Evolutionary conservation across 2,329 filamentous ascomycete genomes (phyloP).

Genomic region (Chaetomium globosum): DNA sequence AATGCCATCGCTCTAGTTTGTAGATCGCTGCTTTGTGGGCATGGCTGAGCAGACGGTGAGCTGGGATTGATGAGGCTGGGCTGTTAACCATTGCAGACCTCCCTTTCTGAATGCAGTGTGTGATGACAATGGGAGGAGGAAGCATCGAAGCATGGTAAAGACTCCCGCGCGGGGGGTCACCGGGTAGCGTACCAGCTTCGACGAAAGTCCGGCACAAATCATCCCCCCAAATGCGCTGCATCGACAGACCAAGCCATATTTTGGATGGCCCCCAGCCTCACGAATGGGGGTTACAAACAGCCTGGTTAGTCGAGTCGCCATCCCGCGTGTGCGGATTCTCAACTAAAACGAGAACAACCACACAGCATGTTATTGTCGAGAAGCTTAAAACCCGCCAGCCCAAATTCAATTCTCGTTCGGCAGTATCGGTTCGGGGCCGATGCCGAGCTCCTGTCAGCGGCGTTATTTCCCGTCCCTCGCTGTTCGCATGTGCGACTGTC

Average conservation of each 20-base stretch:
- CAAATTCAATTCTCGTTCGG: background rate
- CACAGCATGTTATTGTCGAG: background rate
- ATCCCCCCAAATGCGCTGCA: background rate
- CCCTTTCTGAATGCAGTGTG: background rate
- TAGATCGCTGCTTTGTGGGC: background rate
- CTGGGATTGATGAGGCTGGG: background rate
- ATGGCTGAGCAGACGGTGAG: background rate
- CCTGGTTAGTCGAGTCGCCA: background rate
- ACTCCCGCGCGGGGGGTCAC: too few species aligned
- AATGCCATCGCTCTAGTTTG: background rate
- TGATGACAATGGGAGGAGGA: background rate
- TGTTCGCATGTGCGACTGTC: background rate
- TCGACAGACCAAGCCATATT: background rate
- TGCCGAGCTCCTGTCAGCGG: background rate
- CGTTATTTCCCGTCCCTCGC: background rate
- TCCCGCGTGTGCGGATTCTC: background rate
- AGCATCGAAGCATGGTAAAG: background rate
- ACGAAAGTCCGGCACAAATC: background rate
- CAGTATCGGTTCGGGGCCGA: background rate
- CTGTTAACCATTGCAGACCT: background rate
- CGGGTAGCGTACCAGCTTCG: constrained; percentile 13
- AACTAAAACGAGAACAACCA: background rate
- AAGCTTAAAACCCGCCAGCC: background rate
- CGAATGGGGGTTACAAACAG: background rate
- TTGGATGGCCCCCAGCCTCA: background rate